Evolutionary conservation across 2,329 filamentous ascomycete genomes (phyloP), one percentile per base, ranked within the genome.

Genomic region (Diplodia sapinea): DNA sequence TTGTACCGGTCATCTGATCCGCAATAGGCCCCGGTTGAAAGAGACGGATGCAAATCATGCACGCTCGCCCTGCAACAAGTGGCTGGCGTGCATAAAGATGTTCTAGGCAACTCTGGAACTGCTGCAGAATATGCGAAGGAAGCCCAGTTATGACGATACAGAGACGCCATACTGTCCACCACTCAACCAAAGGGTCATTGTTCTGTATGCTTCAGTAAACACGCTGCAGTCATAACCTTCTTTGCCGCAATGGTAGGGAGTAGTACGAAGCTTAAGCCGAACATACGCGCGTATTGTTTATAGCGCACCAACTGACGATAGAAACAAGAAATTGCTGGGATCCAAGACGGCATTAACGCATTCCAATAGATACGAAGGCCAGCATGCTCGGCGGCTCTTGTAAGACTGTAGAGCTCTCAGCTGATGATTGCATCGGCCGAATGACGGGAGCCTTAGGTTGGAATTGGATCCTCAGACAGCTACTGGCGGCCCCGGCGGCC

Each of bases 1-100:
- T 63, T 38, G 29, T 47, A 51, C 59, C 59, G n/a, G 59, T 63
- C 59, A 63, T 51, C 59, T 63, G 59, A 51, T 33, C 2, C 23
- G 6, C 59, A 63, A 36, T 26, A 26, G 31, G 50, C 47, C 36
- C 17, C 29, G 23, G 59, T 52, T 29, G 40, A 33, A 47, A 20
- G 43, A 51, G 55, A 31, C 15, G 59, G 36, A 63, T 20, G 47
- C 26, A 38, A 49, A 31, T 31, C 40, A 49, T 51, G 57, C 40
- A 50, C 38, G 23, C 20, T 23, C 26, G 20, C 54, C 33, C 17
- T 26, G 59, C 59, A 51, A 38, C 12, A 51, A 50, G 26, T 33
- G 29, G 47, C 29, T 33, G 50, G 20, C 31, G 29, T 63, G 59
- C 59, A 63, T 63, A 26, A 51, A 51, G 47, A 51, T n/a, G 59